phyloP scores from a whole-genome alignment of 176 grass and related monocot species.

The Musa beccarii region DNA sequence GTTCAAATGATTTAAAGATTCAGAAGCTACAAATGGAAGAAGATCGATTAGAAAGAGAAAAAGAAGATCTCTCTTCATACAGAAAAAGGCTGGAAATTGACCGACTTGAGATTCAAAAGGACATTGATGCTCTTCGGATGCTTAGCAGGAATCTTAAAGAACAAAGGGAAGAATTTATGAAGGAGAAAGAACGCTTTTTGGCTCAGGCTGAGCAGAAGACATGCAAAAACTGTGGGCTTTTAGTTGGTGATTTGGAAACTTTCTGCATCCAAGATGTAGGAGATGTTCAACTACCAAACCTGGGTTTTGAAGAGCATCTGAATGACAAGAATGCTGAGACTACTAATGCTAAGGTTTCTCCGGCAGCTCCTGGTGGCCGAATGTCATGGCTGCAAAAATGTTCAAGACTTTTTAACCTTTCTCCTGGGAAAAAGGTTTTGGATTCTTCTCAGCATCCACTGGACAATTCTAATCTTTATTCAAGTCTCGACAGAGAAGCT shows the following conservation, averaged over 20 bases:
- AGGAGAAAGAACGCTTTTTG: conserved; percentile 45
- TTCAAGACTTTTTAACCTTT: conserved; percentile 66
- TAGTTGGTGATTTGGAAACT: conserved; percentile 42
- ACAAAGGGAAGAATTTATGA: conserved; percentile 58
- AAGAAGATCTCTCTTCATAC: conserved; percentile 34
- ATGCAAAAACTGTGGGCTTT: conserved; percentile 66
- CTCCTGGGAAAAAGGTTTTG: conserved; percentile 42
- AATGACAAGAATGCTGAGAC: conserved; percentile 23
- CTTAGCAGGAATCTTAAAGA: conserved; percentile 57
- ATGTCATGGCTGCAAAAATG: conserved; percentile 80
- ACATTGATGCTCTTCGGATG: conserved; percentile 58
- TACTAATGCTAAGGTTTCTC: conserved; percentile 19
- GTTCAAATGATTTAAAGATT: conserved; percentile 65
- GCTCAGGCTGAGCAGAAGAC: conserved; percentile 51
- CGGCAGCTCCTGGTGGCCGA: conserved; percentile 31
- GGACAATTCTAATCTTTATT: neutral
- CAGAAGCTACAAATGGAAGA: conserved; percentile 56
- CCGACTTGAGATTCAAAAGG: conserved; percentile 58
- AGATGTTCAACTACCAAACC: conserved; percentile 40
- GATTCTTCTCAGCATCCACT: conserved; percentile 35
- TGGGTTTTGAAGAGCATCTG: conserved; percentile 29
- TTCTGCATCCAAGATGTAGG: conserved; percentile 27
- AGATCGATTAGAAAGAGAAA: conserved; percentile 48
- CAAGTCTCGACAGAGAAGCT: conserved; percentile 48
- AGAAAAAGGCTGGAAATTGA: conserved; percentile 52